Evolutionary conservation across 768 basidiomycete species (phyloP).

Genomic region (Leccinum uliginosum): DNA sequence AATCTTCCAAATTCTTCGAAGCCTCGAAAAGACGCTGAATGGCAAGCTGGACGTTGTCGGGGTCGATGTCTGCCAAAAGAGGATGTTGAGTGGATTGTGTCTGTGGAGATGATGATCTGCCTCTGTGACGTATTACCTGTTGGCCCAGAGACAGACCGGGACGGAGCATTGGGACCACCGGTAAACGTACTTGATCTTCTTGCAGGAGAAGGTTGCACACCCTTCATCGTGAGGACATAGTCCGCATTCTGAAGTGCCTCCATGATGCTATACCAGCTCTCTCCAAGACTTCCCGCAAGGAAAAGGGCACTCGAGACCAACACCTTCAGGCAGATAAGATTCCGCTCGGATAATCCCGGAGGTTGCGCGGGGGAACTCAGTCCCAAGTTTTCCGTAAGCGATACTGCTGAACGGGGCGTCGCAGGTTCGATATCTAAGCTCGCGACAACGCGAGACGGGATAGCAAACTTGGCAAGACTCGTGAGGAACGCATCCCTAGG

Average conservation of each 20-base stretch:
- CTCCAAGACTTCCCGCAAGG: slow-evolving; percentile 80
- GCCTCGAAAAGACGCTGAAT: slow-evolving; percentile 87
- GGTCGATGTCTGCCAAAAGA: slow-evolving; percentile 67
- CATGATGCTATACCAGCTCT: slow-evolving; percentile 88
- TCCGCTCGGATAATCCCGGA: slow-evolving; percentile 82
- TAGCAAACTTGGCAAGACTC: slow-evolving; percentile 83
- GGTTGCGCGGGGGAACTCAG: slow-evolving; percentile 47
- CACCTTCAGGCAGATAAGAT: slow-evolving; percentile 86
- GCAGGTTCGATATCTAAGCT: slow-evolving; percentile 58
- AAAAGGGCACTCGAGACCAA: slow-evolving; percentile 73
- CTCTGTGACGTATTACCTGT: slow-evolving; percentile 6
- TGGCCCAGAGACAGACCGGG: slow-evolving; percentile 38
- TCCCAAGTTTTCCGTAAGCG: slow-evolving; percentile 66
- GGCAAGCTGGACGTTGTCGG: slow-evolving; percentile 65
- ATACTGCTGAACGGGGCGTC: slow-evolving; percentile 56
- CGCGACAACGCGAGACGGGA: slow-evolving; percentile 87
- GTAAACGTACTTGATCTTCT: slow-evolving; percentile 32
- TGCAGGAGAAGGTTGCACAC: slow-evolving; percentile 29
- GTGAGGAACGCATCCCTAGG: slow-evolving; percentile 93
- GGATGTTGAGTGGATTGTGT: slow-evolving; percentile 44
- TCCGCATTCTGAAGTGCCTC: slow-evolving; percentile 94
- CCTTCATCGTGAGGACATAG: slow-evolving; percentile 75
- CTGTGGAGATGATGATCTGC: slow-evolving; percentile 13
- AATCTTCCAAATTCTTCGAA: slow-evolving; percentile 78
- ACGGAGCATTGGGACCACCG: slow-evolving; percentile 32